Evolutionary conservation across 208 protist genomes (phyloP).

Genomic region (Kentomonas sorsogonicus): DNA sequence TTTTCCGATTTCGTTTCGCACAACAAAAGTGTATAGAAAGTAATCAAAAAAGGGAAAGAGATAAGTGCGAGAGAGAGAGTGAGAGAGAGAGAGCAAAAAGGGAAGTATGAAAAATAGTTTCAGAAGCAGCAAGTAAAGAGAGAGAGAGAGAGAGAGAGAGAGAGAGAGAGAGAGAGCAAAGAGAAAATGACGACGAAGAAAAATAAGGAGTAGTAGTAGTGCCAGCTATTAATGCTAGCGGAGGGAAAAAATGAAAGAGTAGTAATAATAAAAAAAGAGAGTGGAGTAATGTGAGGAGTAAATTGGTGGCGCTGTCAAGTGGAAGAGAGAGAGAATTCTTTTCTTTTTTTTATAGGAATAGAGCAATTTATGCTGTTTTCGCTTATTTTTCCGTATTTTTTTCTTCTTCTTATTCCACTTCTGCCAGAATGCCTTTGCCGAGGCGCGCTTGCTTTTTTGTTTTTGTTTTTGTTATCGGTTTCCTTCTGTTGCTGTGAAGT

Average conservation of each 20-base stretch:
- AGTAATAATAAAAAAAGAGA: not conserved
- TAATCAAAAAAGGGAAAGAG: slow-evolving; percentile 6
- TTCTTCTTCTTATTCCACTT: no score
- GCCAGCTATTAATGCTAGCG: no score
- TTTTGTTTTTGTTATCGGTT: no score
- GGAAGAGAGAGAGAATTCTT: not conserved
- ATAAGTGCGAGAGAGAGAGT: slow-evolving; percentile 3
- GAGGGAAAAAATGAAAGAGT: no score
- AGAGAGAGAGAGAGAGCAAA: not conserved
- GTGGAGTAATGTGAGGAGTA: not conserved
- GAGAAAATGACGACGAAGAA: not conserved
- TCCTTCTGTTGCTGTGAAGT: no score
- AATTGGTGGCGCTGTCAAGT: not conserved
- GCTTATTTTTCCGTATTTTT: no score
- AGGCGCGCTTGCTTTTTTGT: no score
- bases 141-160: no score
- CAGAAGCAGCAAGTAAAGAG: slow-evolving; percentile 3
- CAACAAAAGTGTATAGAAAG: slow-evolving; percentile 2
- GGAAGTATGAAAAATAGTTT: slow-evolving; percentile 21
- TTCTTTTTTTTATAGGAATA: not conserved
- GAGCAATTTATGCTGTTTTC: not conserved
- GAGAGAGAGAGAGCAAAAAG: not conserved
- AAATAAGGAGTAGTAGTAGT: not conserved
- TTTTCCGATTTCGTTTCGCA: not conserved
- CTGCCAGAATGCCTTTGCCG: no score